Base-by-base conservation (phyloP, 202 grass and related monocot species). In the Schoenoplectus tabernaemontani region DNA sequence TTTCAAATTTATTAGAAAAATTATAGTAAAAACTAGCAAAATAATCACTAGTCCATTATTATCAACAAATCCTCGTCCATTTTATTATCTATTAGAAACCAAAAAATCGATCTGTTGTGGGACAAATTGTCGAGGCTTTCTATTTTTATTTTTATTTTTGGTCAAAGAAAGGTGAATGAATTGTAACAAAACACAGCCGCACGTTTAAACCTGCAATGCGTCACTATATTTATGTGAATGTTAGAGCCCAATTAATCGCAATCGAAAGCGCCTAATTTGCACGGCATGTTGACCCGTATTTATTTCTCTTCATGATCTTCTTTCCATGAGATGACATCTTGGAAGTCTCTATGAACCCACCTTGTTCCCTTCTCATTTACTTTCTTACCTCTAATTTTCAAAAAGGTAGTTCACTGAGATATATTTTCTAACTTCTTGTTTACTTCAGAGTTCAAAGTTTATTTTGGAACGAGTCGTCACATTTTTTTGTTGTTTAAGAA, bases 221-320 rank as follows among this genome's bases (percentile, higher is more conserved):
- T 72, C 68, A 13, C 8, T 71, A 46, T 71, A 48, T 17, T 2
- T 23, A 72, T 72, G 67, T 72, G 67, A 72, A 72, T 47, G 1
- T 71, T 26, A 17, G 5, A 54, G 46, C 26, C 6, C 20, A 33
- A 51, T 6, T 33, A 30, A 54, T 74, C 46, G 16, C 47, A 51
- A 74, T 74, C 70, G 54, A 34, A 50, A 33, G 32, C 12, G 19
- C 47, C 46, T 34, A 54, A 53, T 32, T 33, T n/a, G 26, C 70
- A 74, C 70, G 70, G 46, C 26, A 74, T 54, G 69, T 74, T 74
- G 69, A 74, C 69, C 5, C 33, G 19, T 47, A 44, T 71, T 71
- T 47, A 47, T 3, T 47, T 44, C 66, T 4, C 15, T 74, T 74
- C 13, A 41, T 15, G 1, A 46, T 15, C 26, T 26, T 38, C 24